These are phyloP conservation scores for Colletotrichum cuscutae DNA, from an alignment of 2,329 filamentous ascomycete genomes.

Conservation along the genomic window DNA sequence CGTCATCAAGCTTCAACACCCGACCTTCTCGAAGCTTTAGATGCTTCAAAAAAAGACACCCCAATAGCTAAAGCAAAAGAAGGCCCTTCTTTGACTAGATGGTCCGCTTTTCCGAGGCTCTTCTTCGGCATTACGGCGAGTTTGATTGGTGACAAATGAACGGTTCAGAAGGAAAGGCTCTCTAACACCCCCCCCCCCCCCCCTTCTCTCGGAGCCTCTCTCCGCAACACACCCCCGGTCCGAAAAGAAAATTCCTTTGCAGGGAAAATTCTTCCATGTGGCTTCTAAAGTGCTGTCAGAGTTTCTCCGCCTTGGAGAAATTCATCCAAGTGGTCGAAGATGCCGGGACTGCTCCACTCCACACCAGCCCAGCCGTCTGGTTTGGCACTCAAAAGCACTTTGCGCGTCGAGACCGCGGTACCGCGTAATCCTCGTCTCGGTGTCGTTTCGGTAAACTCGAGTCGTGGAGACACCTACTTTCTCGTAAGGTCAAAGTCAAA, in stretches of 20 bases:
- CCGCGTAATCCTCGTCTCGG: constrained; percentile 5
- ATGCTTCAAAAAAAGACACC: background rate
- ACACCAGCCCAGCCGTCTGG: background rate
- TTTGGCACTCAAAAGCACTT: background rate
- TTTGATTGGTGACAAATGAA: background rate
- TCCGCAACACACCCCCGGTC: background rate
- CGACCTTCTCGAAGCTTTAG: background rate
- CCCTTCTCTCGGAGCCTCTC: background rate
- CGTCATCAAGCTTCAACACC: too few species aligned
- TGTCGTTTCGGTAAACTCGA: constrained; percentile 11
- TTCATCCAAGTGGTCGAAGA: background rate
- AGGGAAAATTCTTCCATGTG: constrained; percentile 4
- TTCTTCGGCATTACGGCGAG: constrained; percentile 16
- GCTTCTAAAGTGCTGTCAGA: background rate
- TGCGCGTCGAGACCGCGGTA: background rate
- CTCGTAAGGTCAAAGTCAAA: background rate
- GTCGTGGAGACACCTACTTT: background rate
- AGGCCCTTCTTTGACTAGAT: background rate
- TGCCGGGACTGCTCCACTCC: background rate
- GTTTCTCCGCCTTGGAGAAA: background rate
- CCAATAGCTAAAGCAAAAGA: background rate
- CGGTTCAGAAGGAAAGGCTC: background rate
- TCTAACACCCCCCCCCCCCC: constrained; percentile 1
- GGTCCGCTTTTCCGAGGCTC: background rate
- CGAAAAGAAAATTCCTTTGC: constrained; percentile 1